Evolutionary conservation across 1,284 basidiomycete genomes (phyloP).

Genomic region (Fomes fomentarius): DNA sequence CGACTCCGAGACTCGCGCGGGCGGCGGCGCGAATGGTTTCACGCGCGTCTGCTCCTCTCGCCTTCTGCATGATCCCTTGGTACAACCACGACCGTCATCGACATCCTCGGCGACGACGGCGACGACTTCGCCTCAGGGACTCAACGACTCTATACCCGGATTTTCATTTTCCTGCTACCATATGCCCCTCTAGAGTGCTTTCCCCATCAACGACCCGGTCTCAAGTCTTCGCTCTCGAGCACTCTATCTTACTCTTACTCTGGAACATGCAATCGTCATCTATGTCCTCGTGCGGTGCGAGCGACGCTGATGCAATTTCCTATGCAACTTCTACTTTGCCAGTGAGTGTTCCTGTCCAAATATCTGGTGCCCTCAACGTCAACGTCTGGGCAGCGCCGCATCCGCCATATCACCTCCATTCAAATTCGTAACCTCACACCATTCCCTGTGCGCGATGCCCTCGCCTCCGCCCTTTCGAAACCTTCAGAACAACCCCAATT

Average conservation of each 20-base stretch:
- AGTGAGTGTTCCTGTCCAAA: constrained; percentile 8
- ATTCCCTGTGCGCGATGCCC: constrained; percentile 75
- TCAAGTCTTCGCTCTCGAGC: too few species aligned
- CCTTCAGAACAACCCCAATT: constrained; percentile 63
- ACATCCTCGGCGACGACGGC: constrained; percentile 11
- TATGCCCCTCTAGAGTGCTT: constrained; percentile 12
- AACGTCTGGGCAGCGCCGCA: constrained; percentile 53
- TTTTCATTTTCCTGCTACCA: background rate
- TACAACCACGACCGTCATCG: constrained; percentile 6
- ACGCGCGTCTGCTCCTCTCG: constrained; percentile 12
- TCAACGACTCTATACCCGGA: background rate
- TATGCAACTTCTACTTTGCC: constrained; percentile 9
- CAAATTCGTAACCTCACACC: constrained; percentile 82
- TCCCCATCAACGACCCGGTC: background rate
- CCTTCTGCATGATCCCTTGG: constrained; percentile 11
- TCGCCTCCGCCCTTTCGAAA: constrained; percentile 72
- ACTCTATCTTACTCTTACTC: too few species aligned
- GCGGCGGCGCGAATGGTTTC: constrained; percentile 4
- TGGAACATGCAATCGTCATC: constrained; percentile 11
- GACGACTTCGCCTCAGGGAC: background rate
- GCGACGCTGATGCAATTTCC: background rate
- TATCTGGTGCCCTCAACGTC: background rate
- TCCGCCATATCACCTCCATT: constrained; percentile 74
- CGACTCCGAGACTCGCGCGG: background rate
- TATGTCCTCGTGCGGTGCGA: constrained; percentile 7